phyloP scores from a whole-genome alignment of 1,284 basidiomycete genomes.

The Pseudozyma hubeiensis region DNA sequence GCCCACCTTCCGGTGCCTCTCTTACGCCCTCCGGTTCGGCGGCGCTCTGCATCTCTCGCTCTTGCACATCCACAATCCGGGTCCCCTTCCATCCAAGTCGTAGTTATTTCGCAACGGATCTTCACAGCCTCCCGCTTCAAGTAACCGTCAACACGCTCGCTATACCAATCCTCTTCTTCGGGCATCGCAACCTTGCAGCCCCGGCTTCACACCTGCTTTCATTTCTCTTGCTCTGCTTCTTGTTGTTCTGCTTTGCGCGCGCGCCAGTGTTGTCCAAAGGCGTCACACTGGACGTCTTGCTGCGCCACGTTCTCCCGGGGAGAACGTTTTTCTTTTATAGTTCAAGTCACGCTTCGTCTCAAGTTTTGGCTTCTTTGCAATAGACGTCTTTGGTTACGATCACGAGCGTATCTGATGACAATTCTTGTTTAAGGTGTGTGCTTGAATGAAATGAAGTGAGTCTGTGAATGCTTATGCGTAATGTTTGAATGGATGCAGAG shows the following conservation, averaged over 20 bases:
- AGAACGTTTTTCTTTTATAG: not conserved
- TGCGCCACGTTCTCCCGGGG: conserved; percentile 10
- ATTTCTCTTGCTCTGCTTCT: not conserved
- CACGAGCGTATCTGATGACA: not conserved
- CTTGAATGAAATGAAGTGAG: not conserved
- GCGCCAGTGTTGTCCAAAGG: not conserved
- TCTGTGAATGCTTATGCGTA: not conserved
- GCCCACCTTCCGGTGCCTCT: too few relatives aligned
- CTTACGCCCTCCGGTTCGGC: too few relatives aligned
- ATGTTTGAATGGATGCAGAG: conserved; percentile 1
- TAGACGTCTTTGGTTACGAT: not conserved
- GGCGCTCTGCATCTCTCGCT: too few relatives aligned
- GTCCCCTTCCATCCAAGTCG: too few relatives aligned
- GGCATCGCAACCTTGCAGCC: not conserved
- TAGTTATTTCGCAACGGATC: not conserved
- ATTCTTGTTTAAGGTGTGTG: too few relatives aligned
- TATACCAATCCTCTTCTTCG: not conserved
- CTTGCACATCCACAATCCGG: not conserved
- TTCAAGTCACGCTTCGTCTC: too few relatives aligned
- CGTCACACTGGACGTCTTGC: not conserved
- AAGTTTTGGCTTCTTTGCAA: not conserved
- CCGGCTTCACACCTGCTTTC: not conserved
- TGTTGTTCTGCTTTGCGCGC: not conserved
- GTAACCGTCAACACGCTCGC: not conserved
- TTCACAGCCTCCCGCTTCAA: not conserved